Percentiles rank a stretch among this genome's conserved stretches.
Conservation (phyloP, 139 green algal genomes). For the Penium margaritaceum region DNA sequence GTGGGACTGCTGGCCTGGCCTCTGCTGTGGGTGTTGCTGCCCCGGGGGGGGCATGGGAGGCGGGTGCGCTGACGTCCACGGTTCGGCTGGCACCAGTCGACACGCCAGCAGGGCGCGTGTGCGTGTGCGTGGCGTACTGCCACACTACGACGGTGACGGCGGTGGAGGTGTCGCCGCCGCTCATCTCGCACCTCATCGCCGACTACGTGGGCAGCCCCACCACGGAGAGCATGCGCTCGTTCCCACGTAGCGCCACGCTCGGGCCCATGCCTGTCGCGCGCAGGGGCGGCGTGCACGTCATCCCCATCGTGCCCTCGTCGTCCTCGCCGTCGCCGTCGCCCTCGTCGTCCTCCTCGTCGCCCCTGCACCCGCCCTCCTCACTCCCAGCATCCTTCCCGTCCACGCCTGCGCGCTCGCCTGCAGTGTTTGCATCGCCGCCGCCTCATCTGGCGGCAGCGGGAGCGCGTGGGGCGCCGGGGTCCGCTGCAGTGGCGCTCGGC, state of each 20-base stretch:
- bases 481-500: no score
- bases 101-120: slow-evolving; percentile 25
- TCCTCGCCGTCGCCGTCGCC: slow-evolving; percentile 4
- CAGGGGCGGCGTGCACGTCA: background rate
- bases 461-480: no score
- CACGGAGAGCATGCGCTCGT: slow-evolving; percentile 9
- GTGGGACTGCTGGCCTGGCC: background rate
- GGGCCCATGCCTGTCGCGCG: background rate
- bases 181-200: slow-evolving; percentile 28
- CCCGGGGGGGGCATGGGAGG: background rate
- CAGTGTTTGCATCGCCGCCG: background rate
- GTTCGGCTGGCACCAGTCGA: slow-evolving; percentile 20
- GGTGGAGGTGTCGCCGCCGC: slow-evolving; percentile 25
- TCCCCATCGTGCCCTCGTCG: background rate
- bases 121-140: slow-evolving; percentile 32
- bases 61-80: slow-evolving; percentile 22
- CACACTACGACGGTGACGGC: slow-evolving; percentile 27
- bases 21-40: background rate
- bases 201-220: slow-evolving; percentile 45
- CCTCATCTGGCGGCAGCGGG: no score
- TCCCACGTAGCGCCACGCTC: background rate
- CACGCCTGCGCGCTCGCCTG: background rate
- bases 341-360: slow-evolving; percentile 15
- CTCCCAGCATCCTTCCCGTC: background rate
- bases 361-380: background rate